A percentile compares a stretch with the other conserved stretches of the same genome.
Evolutionary conservation across 179 eudicot genomes (phyloP).

Genomic region (Spergularia azorica): DNA sequence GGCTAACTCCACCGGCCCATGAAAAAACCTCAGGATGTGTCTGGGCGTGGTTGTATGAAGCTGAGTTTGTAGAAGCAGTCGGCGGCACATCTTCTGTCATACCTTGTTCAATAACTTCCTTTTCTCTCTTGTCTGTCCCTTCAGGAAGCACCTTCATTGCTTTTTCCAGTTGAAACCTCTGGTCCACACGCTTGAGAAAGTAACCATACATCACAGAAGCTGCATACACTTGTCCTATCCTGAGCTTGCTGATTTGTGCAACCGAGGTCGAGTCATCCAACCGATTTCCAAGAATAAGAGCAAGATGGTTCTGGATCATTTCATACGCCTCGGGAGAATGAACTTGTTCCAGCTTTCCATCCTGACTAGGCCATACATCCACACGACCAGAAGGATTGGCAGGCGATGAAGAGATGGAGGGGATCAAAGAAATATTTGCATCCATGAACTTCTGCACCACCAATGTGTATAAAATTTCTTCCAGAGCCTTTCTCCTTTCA

Average conservation of each 20-base stretch:
- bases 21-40: slow-evolving; percentile 63
- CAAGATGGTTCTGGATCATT: slow-evolving; percentile 88
- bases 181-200: slow-evolving; percentile 88
- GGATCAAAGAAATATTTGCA: slow-evolving; percentile 68
- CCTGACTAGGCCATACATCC: slow-evolving; percentile 67
- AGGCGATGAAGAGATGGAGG: slow-evolving; percentile 59
- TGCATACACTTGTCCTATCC: slow-evolving; percentile 95
- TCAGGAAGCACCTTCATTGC: slow-evolving; percentile 74
- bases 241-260: slow-evolving; percentile 81
- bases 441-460: slow-evolving; percentile 92
- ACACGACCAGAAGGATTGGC: slow-evolving; percentile 54
- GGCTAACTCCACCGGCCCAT: slow-evolving; percentile 52
- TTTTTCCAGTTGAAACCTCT: slow-evolving; percentile 92
- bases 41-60: slow-evolving; percentile 24
- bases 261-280: slow-evolving; percentile 58
- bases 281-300: slow-evolving; percentile 83
- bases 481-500: slow-evolving; percentile 76
- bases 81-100: slow-evolving; percentile 32
- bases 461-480: slow-evolving; percentile 84
- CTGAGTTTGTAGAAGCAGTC: slow-evolving; percentile 21
- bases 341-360: slow-evolving; percentile 60
- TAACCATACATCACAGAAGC: slow-evolving; percentile 97
- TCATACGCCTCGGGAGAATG: slow-evolving; percentile 91
- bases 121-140: slow-evolving; percentile 40
- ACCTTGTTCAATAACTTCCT: slow-evolving; percentile 26